Percentiles rank a stretch among this genome's conserved stretches.
Conservation (phyloP, 2,329 filamentous ascomycete species). For the Helotiales sp. region DNA sequence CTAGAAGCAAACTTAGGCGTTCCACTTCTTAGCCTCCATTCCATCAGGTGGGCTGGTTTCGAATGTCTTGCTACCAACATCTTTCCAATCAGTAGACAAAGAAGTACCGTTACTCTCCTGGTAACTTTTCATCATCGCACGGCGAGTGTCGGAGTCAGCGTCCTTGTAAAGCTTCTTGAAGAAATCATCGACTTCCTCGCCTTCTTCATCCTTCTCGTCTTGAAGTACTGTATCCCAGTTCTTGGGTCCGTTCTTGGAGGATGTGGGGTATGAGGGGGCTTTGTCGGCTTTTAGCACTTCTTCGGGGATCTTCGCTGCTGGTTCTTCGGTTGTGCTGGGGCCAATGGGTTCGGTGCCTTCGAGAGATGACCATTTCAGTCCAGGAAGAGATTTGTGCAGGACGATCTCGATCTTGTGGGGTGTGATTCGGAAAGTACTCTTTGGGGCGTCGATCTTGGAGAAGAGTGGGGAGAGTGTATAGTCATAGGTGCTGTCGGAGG, state of each 20-base stretch:
- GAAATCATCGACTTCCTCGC: constrained; percentile 73
- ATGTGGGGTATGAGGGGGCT: constrained; percentile 79
- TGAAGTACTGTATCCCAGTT: constrained; percentile 84
- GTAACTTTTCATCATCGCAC: constrained; percentile 98
- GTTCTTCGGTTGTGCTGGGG: constrained; percentile 2
- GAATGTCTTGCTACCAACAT: constrained; percentile 75
- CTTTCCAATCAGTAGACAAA: constrained; percentile 88
- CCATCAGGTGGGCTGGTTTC: constrained; percentile 77
- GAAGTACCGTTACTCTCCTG: constrained; percentile 92
- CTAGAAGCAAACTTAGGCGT: not conserved
- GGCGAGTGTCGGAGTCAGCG: constrained; percentile 77
- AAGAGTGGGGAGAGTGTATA: constrained; percentile 71
- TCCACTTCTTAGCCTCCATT: constrained; percentile 76
- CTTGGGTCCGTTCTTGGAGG: constrained; percentile 80
- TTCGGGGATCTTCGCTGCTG: constrained; percentile 29
- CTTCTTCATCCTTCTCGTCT: constrained; percentile 59
- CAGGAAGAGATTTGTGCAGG: constrained; percentile 68
- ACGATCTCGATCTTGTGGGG: constrained; percentile 81
- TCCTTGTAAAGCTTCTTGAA: constrained; percentile 88
- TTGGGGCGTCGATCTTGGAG: constrained; percentile 63
- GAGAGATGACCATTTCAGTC: constrained; percentile 44
- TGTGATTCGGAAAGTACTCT: constrained; percentile 68
- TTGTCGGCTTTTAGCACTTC: constrained; percentile 34
- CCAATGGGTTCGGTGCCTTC: constrained; percentile 37
- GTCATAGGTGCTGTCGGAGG: constrained; percentile 56